Base-by-base conservation (phyloP, 306 rosid species). In the Styphnolobium japonicum region DNA sequence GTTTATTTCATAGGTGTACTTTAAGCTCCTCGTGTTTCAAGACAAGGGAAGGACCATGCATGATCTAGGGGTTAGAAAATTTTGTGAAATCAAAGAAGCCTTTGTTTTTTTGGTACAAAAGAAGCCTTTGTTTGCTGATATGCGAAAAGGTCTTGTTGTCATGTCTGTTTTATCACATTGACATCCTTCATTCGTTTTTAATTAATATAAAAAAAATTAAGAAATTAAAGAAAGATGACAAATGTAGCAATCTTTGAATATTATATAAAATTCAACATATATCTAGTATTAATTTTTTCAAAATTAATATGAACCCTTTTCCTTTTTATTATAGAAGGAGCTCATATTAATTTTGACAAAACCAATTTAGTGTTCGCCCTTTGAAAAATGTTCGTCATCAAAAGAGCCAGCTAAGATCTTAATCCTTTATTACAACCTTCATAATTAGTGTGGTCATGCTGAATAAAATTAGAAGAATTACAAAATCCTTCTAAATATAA, bases 11-110 rank as follows among this genome's bases (percentile, higher is more conserved):
- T 33, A 4, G 27, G 8, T 34, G 29, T 33, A 60, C 53, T 64
- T 76, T 65, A 31, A 10, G 11, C 31, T 64, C 3, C 7, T 39
- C 12, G 10, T 2, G 21, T 18, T 75, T 15, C 12, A 18, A 51
- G 74, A 49, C 73, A 49, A 49, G 12, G 11, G 31, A 65, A 48
- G 81, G 66, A 64, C 74, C 36, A 77, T 77, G 57, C 81, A 36
- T 51, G 66, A 40, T 57, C 65, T 25, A 34, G 52, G 57, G 73
- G 60, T 69, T 69, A 6, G 43, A 48, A 61, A 31, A n/a, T 4
- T 67, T 14, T 37, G 66, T 52, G 55, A 62, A 63, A 33, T 14
- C 60, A 69, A 46, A 69, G 15, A 27, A 45, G 48, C 4, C 36
- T n/a, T n/a, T n/a, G 15, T 15, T 34, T 23, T n/a, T n/a, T n/a